Base-by-base conservation (phyloP, 2,329 filamentous ascomycete species). In the Corinectria fuckeliana region DNA sequence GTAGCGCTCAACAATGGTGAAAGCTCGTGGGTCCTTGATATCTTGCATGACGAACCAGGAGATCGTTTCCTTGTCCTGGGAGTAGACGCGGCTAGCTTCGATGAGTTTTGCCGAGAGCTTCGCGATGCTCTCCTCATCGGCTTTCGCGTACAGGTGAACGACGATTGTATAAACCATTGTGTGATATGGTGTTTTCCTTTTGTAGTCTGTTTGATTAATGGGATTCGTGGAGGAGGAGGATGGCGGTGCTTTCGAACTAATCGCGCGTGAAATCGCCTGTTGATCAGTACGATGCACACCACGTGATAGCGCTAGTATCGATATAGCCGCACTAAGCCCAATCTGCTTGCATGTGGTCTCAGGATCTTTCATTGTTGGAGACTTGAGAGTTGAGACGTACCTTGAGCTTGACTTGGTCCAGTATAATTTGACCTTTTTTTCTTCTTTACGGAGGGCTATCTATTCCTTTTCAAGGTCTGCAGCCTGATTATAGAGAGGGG, bases 21-120 rank as follows among this genome's bases (percentile, higher is more conserved):
- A 92, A 49, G 88, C 86, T 58, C 88, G 81, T 42, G 82, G 81
- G 73, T 92, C 89, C 68, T 85, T 80, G 58, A 87, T 82, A 69
- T 88, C 87, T 78, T 92, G 90, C 90, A 92, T 92, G 63, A 92
- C 89, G 75, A 91, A 86, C 90, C 90, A 92, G 44, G 80, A 83
- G 58, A 88, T 70, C 0, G 85, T 91, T 79, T 92, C 90, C 71
- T 85, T 85, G 78, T 92, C 90, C 64, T 90, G 81, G 64, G 83
- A 85, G 78, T 92, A 92, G 63, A 92, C 82, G 62, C 86, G 83
- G 59, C 87, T 88, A n/a, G 90, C 90, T 74, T 92, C 90, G 72
- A 89, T 83, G 57, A 92, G 85, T 80, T 92, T 92, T 57, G 85
- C 85, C 69, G 87, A 85, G 58, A 92, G 78, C 75, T 89, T 90